A percentile compares a stretch with the other conserved stretches of the same genome.
These are phyloP conservation scores for Capronia epimyces DNA, from an alignment of 2,329 filamentous ascomycete species.

Conservation along the genomic window DNA sequence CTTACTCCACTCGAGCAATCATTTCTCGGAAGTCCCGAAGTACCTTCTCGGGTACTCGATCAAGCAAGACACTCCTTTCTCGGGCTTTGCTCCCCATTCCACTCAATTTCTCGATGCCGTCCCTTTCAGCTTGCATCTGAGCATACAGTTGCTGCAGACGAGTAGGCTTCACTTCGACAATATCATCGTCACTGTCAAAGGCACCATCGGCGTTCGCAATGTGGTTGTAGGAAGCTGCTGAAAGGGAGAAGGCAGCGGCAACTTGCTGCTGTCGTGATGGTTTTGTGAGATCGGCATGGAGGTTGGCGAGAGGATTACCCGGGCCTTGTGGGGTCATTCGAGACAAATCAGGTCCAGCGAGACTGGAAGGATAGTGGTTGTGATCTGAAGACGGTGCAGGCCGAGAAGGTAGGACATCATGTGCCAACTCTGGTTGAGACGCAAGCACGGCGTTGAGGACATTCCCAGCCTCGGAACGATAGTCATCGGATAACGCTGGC, in stretches of 20 bases:
- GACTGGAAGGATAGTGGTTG: constrained; percentile 9
- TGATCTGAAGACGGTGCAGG: constrained; percentile 28
- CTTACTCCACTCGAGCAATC: constrained; percentile 62
- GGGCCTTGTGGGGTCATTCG: constrained; percentile 34
- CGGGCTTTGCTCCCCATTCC: constrained; percentile 72
- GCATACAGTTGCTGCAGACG: constrained; percentile 61
- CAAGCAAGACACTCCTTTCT: constrained; percentile 86
- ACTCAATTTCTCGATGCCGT: constrained; percentile 46
- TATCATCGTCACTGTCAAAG: constrained; percentile 48
- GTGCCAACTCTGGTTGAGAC: constrained; percentile 41
- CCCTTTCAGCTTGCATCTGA: constrained; percentile 68
- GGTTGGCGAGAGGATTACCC: constrained; percentile 52
- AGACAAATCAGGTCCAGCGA: constrained; percentile 35
- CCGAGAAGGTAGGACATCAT: constrained; percentile 33
- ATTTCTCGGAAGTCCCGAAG: constrained; percentile 89
- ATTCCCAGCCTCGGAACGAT: constrained; percentile 45
- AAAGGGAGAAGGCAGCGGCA: constrained; percentile 81
- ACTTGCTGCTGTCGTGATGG: constrained; percentile 80
- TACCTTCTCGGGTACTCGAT: constrained; percentile 86
- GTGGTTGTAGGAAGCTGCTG: constrained; percentile 80
- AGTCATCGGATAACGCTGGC: constrained; percentile 45
- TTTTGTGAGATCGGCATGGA: constrained; percentile 64
- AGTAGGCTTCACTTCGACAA: constrained; percentile 33
- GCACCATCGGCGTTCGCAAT: constrained; percentile 68
- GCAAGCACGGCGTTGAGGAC: constrained; percentile 44